Conservation (phyloP, 2,329 filamentous ascomycete species). For the Fusarium pseudoanthophilum region DNA sequence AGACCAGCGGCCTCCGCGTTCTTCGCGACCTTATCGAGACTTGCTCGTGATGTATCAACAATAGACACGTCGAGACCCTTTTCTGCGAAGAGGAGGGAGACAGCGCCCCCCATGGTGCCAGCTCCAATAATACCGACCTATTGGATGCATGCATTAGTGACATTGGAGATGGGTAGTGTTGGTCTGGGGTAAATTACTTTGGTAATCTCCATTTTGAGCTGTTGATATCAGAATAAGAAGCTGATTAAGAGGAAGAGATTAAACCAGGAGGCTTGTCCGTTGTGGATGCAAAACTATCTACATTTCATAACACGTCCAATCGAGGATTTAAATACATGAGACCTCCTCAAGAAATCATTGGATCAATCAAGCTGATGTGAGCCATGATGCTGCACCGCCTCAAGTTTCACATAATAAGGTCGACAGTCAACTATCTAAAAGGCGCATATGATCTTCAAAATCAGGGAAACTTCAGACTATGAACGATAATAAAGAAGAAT, state of each 20-base stretch:
- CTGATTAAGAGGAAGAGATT: neutral
- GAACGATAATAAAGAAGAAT: neutral
- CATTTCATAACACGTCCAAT: too few relatives aligned
- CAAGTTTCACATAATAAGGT: neutral
- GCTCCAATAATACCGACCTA: slow-evolving; percentile 23
- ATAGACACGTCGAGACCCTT: slow-evolving; percentile 12
- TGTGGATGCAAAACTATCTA: neutral
- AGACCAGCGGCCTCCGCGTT: slow-evolving; percentile 4
- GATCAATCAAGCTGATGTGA: neutral
- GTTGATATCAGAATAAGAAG: neutral
- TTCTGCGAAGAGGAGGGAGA: slow-evolving; percentile 17
- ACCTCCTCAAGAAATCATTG: neutral
- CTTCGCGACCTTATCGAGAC: slow-evolving; percentile 11
- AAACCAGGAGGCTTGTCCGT: neutral
- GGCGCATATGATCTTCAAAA: neutral
- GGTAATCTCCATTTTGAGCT: slow-evolving; percentile 7
- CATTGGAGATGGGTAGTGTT: too few relatives aligned
- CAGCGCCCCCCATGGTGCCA: slow-evolving; percentile 18
- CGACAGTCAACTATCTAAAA: slow-evolving; percentile 14
- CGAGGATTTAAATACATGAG: neutral
- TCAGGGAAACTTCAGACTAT: neutral
- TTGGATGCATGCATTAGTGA: neutral
- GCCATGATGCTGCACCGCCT: neutral
- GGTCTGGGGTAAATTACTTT: neutral
- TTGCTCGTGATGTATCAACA: neutral